Base-by-base conservation (phyloP, 108 stramenopile species). In the Nitzschia inconspicua region DNA sequence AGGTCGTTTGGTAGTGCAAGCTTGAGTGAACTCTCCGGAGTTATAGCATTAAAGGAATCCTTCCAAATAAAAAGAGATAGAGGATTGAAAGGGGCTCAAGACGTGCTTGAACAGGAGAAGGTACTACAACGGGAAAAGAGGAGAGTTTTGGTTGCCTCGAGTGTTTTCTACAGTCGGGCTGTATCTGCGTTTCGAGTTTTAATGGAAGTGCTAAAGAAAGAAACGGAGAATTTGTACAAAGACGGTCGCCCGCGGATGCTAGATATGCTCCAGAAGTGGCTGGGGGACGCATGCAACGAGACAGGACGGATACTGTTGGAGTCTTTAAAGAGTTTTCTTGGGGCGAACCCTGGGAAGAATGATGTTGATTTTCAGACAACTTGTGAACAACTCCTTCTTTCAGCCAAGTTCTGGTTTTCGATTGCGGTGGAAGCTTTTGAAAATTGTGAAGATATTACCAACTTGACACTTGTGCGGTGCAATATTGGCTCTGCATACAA, bases 211-310 rank as follows among this genome's bases (percentile, higher is more conserved):
- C 9, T 41, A 14, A 7, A 24, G 28, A 28, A 13, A 22, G n/a
- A 52, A 27, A 52, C 6, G 5, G 7, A 52, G 28, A 30, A 60
- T 14, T 11, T 11, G 16, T 42, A 19, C 3, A 27, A 11, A 19
- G 14, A 30, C 7, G 0, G 47, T 8, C 46, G 56, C 11, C 31
- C 73, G 39, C 11, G 51, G 8, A 28, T 82, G 22, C 55, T 84
- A 2, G 57, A 71, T 46, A 50, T 92, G 30, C 68, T 92, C 3
- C 76, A 66, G 3, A 84, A 88, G 58, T 48, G 91, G n/a, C 73
- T 87, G n/a, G 91, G 91, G 13, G 91, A 93, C 70, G 70, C 91
- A 1, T 89, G 84, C 60, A 93, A 93, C 56, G 91, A 93, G 60
- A 76, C 85, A 13, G 91, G 91, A 0, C 84, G 89, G 54, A 65